Base-by-base conservation (phyloP, 805 yeast species). In the Kockiozyma suomiensis region DNA sequence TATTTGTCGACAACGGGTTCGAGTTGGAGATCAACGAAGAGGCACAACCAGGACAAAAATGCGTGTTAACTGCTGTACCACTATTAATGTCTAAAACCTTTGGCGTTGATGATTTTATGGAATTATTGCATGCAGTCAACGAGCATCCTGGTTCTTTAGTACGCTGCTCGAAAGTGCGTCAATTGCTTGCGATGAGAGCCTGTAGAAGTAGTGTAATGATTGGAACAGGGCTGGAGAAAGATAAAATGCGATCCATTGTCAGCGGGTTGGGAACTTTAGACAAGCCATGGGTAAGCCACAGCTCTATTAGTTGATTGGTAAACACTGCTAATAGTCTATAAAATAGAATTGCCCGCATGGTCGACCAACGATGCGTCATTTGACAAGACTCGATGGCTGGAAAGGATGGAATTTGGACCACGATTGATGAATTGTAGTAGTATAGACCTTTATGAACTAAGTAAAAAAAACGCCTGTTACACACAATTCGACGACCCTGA, bases 121-220 rank as follows among this genome's bases (percentile, higher is more conserved):
- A 94, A 70, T 75, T 94, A 54, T 77, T 94, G 4, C 84, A 87
- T 66, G 70, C 87, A 57, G 74, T 91, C 12, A 82, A 81, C 59
- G 87, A 86, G 58, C 77, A 76, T 51, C 83, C 81, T 3, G 82
- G 82, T 0, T 72, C 75, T 48, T 48, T 65, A 8, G 66, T 86
- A 1, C 78, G 87, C 55, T 90, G 96, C 70, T 81, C 90, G 0
- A 94, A 92, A 69, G 85, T 91, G 3, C 78, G 96, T 45, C 76
- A 86, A 1, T 86, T 93, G 86, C 82, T 90, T 70, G 98, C 99
- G 0, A 86, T 89, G 96, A 80, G 97, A 66, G 97, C 99, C 0
- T 94, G 99, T 72, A 78, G 99, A 50, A 84, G 85, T 53, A 90
- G 97, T 66, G 89, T 93, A 28, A 94, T 94, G 99, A 85, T 94